Base-by-base conservation (phyloP, 805 yeast species). In the Starmerella sp. region DNA sequence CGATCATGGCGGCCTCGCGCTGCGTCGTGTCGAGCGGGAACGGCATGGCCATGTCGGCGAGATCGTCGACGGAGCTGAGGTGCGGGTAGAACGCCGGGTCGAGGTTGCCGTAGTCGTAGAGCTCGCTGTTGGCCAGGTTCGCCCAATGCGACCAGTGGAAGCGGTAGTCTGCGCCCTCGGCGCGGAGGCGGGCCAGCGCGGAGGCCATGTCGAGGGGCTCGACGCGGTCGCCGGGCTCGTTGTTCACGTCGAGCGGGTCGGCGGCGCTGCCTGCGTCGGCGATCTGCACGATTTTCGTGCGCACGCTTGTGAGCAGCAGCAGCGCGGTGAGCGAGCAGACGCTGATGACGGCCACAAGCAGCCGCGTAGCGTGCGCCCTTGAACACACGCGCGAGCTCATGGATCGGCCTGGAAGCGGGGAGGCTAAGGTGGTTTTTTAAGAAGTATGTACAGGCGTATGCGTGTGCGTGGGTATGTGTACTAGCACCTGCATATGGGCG, bases 91-190 rank as follows among this genome's bases (percentile, higher is more conserved):
- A 15, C 6, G 46, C 49, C 3, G 52, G 54, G 22, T 56, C 52
- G 9, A 56, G 28, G 17, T 50, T 45, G 4, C 54, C 49, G 13
- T 35, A 28, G 10, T 56, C 56, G 44, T 28, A 56, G 13, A 13
- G 11, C 28, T 45, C 54, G n/a, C 41, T 44, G 17, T 9, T 15
- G 15, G 52, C 30, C 9, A 62, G 55, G 48, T 64, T 66, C 15
- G 61, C 35, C 65, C 66, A 63, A 47, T 63, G 60, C 9, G 48
- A 15, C 67, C 67, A 64, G 10, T 56, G 46, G 49, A 64, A 63
- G n/a, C 30, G 48, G 46, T 47, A 50, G 11, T 39, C 47, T 3
- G 38, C 15, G 28, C 45, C 49, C 32, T 37, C 38, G 22, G 32
- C 14, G n/a, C 44, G 42, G 5, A 45, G 29, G 30, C 30, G 14